phyloP scores from a whole-genome alignment of 805 yeast species.

The Scheffersomyces amazonensis region DNA sequence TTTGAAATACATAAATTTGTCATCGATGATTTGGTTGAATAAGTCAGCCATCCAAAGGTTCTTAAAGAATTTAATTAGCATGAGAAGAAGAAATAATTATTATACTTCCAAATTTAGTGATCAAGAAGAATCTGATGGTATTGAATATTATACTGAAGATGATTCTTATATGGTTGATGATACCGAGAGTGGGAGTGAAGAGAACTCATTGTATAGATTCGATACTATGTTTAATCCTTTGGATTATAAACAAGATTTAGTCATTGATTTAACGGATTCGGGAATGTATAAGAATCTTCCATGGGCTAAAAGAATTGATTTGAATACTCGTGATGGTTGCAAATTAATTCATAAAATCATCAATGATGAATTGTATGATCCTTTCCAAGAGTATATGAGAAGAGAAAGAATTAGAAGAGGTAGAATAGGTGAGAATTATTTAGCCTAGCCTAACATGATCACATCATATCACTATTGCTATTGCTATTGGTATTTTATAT shows the following conservation, averaged over 20 bases:
- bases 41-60: constrained; percentile 33
- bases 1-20: constrained; percentile 37
- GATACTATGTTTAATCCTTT: neutral
- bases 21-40: constrained; percentile 48
- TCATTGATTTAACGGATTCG: constrained; percentile 40
- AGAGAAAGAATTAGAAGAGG: constrained; percentile 39
- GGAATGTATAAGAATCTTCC: constrained; percentile 41
- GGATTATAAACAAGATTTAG: constrained; percentile 17
- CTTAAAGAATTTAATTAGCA: constrained; percentile 27
- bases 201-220: constrained; percentile 2
- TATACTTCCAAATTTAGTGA: constrained; percentile 2
- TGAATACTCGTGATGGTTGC: constrained; percentile 21
- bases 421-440: constrained; percentile 41
- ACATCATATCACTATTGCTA: no score
- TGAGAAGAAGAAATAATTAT: constrained; percentile 3
- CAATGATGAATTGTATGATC: constrained; percentile 26
- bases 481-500: no score
- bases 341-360: constrained; percentile 27
- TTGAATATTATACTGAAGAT: constrained; percentile 6
- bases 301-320: constrained; percentile 36
- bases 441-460: no score
- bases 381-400: constrained; percentile 25
- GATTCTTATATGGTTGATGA: neutral
- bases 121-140: constrained; percentile 3
- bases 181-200: constrained; percentile 3